Evolutionary conservation across 1,139 yeast species (phyloP).

Genomic region (Magnusiomyces sp.): DNA sequence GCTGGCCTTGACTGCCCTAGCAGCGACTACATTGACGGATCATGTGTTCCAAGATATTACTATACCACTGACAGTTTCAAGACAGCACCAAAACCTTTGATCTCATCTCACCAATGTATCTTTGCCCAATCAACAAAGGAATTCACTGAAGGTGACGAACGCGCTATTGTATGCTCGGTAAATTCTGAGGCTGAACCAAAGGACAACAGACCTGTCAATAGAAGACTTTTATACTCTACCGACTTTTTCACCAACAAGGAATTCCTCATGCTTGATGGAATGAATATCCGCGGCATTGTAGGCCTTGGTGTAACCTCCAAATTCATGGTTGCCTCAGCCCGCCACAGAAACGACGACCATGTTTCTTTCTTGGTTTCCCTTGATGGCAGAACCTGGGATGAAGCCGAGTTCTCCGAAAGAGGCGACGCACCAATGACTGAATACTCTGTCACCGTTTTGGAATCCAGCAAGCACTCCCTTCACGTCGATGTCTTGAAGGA

Average conservation of each 20-base stretch:
- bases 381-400: slow-evolving; percentile 45
- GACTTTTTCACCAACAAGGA: slow-evolving; percentile 45
- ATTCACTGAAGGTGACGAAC: slow-evolving; percentile 36
- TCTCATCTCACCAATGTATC: slow-evolving; percentile 36
- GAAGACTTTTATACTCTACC: slow-evolving; percentile 39
- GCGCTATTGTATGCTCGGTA: slow-evolving; percentile 44
- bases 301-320: slow-evolving; percentile 43
- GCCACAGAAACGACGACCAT: slow-evolving; percentile 26
- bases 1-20: slow-evolving; percentile 36
- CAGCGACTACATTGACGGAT: slow-evolving; percentile 20
- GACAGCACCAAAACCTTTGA: slow-evolving; percentile 35
- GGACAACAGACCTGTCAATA: slow-evolving; percentile 33
- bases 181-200: slow-evolving; percentile 40
- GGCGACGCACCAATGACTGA: slow-evolving; percentile 16
- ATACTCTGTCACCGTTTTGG: slow-evolving; percentile 45
- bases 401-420: slow-evolving; percentile 29
- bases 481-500: slow-evolving; percentile 40
- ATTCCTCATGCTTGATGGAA: slow-evolving; percentile 27
- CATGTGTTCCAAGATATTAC: slow-evolving; percentile 37
- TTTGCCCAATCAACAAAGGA: slow-evolving; percentile 42
- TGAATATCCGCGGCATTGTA: slow-evolving; percentile 33
- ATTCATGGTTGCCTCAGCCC: slow-evolving; percentile 42
- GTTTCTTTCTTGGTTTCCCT: slow-evolving; percentile 48
- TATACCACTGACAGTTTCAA: slow-evolving; percentile 50
- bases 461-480: slow-evolving; percentile 49